Percentiles rank a stretch among this genome's conserved stretches.
Conservation (phyloP, 1,139 yeast species). For the Suhomyces bokatorum region DNA sequence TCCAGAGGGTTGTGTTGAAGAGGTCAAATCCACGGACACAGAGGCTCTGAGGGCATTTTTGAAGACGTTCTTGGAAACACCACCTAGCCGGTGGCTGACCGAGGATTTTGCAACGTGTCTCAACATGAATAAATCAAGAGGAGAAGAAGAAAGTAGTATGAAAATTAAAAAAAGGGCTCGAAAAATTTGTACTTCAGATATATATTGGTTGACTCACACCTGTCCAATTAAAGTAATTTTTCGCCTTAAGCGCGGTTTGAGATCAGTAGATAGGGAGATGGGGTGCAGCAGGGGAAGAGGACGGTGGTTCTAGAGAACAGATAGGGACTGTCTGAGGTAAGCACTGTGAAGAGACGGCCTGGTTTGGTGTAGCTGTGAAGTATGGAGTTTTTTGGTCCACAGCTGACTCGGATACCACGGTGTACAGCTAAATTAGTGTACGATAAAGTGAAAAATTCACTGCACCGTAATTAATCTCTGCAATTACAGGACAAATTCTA, state of each 20-base stretch:
- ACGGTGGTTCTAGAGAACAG: no score
- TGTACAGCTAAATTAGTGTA: no score
- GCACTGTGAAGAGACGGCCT: no score
- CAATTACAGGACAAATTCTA: not conserved
- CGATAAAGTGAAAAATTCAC: not conserved
- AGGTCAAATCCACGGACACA: not conserved
- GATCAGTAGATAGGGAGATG: constrained; percentile 26
- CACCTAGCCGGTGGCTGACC: constrained; percentile 8
- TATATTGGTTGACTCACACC: constrained; percentile 22
- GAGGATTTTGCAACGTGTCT: constrained; percentile 16
- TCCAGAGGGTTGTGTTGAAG: not conserved
- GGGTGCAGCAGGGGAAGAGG: not conserved
- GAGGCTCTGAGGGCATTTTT: constrained; percentile 6
- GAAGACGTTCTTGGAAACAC: constrained; percentile 9
- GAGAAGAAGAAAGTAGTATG: constrained; percentile 7
- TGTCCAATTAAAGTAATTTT: constrained; percentile 36
- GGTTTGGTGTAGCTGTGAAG: no score
- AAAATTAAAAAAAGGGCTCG: constrained; percentile 3
- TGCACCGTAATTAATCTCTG: not conserved
- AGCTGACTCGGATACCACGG: no score
- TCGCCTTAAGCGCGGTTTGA: constrained; percentile 42
- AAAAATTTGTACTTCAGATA: constrained; percentile 9
- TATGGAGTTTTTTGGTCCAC: no score
- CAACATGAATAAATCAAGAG: constrained; percentile 13
- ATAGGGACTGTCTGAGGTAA: no score